phyloP scores from a whole-genome alignment of 2,329 filamentous ascomycete species.

The Coniochaeta ligniaria region DNA sequence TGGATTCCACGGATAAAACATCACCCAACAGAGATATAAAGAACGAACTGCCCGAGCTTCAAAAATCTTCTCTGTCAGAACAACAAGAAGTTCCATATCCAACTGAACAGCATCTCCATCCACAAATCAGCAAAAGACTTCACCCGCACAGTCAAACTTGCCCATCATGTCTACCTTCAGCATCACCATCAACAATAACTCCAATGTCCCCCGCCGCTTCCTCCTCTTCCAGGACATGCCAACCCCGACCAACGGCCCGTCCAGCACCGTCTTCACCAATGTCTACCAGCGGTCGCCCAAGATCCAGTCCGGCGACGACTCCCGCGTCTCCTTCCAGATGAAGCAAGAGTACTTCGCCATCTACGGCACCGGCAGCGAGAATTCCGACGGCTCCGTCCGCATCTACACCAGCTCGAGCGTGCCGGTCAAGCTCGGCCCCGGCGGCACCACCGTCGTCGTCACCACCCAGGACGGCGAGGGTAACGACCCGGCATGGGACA shows the following conservation, averaged over 20 bases:
- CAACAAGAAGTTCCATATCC: neutral
- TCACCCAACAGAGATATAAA: neutral
- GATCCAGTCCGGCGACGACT: constrained; percentile 1
- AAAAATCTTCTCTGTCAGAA: neutral
- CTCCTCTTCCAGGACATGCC: constrained; percentile 3
- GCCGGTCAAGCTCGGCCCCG: neutral
- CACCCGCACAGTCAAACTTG: neutral
- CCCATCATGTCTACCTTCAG: constrained; percentile 1
- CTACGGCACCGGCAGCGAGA: constrained; percentile 3
- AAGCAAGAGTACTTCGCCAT: constrained; percentile 1
- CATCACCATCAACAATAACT: constrained; percentile 4
- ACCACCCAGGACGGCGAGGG: neutral
- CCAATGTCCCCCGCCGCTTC: neutral
- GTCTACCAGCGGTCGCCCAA: constrained; percentile 3
- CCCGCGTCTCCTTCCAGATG: constrained; percentile 1
- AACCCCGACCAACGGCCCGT: neutral
- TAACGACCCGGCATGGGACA: neutral
- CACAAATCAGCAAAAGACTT: neutral
- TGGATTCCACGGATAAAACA: neutral
- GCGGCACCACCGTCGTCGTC: neutral
- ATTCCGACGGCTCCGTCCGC: constrained; percentile 14
- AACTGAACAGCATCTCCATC: neutral
- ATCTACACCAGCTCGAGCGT: constrained; percentile 8
- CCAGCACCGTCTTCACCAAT: neutral
- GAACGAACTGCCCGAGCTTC: neutral